Evolutionary conservation across 331 rosid genomes (phyloP).

Genomic region (Stylosanthes scabra): DNA sequence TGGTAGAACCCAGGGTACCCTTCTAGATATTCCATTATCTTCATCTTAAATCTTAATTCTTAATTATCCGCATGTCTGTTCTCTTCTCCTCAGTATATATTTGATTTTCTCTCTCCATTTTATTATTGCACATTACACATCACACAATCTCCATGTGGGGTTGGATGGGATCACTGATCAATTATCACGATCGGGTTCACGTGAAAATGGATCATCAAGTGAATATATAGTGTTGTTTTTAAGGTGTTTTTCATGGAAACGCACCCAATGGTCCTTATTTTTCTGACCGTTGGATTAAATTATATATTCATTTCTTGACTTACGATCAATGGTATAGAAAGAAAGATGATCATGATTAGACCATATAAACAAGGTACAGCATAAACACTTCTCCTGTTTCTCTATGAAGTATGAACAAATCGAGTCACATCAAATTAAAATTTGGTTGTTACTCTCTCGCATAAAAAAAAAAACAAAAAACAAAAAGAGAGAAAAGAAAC

Average conservation of each 20-base stretch:
- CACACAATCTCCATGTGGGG: not conserved
- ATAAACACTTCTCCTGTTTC: too few species aligned
- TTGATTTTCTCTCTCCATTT: not conserved
- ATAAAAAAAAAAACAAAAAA: too few species aligned
- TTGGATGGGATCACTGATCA: not conserved
- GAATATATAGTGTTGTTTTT: not conserved
- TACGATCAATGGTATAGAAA: not conserved
- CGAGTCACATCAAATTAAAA: too few species aligned
- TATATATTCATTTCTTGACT: too few species aligned
- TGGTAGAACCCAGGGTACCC: not conserved
- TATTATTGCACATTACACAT: not conserved
- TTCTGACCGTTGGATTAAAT: too few species aligned
- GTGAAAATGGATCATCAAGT: not conserved
- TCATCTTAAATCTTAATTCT: not conserved
- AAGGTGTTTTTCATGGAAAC: too few species aligned
- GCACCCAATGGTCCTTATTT: too few species aligned
- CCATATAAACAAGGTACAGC: too few species aligned
- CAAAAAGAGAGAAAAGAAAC: not conserved
- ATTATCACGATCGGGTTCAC: not conserved
- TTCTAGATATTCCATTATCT: not conserved
- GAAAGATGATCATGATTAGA: not conserved
- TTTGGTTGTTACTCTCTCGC: too few species aligned
- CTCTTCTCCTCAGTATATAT: not conserved
- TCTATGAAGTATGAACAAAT: too few species aligned
- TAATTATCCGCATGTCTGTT: too few species aligned